A percentile compares a stretch with the other conserved stretches of the same genome.
Conservation (phyloP, 176 grass and related monocot species). For the Dendrocalamus sinicus region DNA sequence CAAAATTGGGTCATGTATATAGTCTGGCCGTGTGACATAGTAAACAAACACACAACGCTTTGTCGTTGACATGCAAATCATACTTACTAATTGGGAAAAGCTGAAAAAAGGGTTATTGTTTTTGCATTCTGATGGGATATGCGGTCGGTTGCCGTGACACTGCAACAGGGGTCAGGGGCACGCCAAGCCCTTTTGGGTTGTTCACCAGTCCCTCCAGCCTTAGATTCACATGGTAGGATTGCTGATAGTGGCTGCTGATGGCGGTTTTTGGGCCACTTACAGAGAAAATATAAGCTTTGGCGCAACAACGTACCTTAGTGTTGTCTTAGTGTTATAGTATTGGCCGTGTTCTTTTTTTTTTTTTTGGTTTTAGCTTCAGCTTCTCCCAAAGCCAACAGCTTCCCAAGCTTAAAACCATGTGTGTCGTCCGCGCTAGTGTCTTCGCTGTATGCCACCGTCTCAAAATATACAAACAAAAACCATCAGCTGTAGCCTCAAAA, state of each 20-base stretch:
- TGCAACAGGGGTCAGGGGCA: no score
- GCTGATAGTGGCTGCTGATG: neutral
- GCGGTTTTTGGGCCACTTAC: neutral
- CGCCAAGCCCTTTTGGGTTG: neutral
- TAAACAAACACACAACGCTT: neutral
- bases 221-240: neutral
- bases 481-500: no score
- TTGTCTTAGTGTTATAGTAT: neutral
- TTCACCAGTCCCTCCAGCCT: neutral
- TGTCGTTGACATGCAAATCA: neutral
- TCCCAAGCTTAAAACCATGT: no score
- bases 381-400: no score
- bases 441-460: no score
- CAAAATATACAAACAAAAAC: no score
- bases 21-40: neutral
- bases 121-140: neutral
- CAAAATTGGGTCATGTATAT: neutral
- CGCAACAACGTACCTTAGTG: neutral
- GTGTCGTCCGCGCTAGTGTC: fast-evolving
- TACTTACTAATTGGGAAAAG: neutral
- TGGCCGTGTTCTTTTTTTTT: no score
- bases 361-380: no score
- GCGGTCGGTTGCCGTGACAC: neutral
- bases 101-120: neutral
- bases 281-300: neutral